Evolutionary conservation across 306 rosid genomes (phyloP).

Genomic region (Quercus mongolica): DNA sequence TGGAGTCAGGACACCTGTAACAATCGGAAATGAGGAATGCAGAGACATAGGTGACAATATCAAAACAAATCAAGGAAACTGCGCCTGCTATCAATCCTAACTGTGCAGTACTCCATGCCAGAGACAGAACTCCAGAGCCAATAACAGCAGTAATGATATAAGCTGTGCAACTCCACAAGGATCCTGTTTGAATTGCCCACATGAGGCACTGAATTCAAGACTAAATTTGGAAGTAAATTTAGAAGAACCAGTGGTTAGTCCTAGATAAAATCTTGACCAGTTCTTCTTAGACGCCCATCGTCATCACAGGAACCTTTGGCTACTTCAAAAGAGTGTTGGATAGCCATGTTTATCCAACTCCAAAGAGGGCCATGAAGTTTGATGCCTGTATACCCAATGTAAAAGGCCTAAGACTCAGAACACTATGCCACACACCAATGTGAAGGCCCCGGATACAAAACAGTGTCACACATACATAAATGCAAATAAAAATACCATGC

Average conservation of each 20-base stretch:
- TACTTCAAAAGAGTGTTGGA: slow-evolving; percentile 42
- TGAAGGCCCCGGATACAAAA: background rate
- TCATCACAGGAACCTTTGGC: slow-evolving; percentile 39
- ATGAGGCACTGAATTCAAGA: slow-evolving; percentile 7
- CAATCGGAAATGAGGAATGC: slow-evolving; percentile 54
- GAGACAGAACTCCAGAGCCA: slow-evolving; percentile 68
- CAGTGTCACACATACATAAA: background rate
- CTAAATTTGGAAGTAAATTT: slow-evolving; percentile 1
- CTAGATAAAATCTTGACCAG: slow-evolving; percentile 41
- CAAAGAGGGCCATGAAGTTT: slow-evolving; percentile 9
- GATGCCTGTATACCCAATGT: slow-evolving; percentile 16
- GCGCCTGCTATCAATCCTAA: slow-evolving; percentile 74
- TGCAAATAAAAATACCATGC: background rate
- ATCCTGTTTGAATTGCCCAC: slow-evolving; percentile 34
- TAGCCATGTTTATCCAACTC: slow-evolving; percentile 44
- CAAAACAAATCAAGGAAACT: slow-evolving; percentile 37
- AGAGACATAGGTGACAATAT: slow-evolving; percentile 53
- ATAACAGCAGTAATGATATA: slow-evolving; percentile 76
- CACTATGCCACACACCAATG: background rate
- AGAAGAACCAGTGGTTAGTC: slow-evolving; percentile 3
- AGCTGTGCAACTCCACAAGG: slow-evolving; percentile 45
- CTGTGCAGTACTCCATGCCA: slow-evolving; percentile 73
- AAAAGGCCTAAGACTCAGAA: background rate
- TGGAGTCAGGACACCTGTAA: slow-evolving; percentile 54
- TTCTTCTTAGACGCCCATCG: background rate